Conservation (phyloP, 176 grass and related monocot species). For the Luzula sylvatica region DNA sequence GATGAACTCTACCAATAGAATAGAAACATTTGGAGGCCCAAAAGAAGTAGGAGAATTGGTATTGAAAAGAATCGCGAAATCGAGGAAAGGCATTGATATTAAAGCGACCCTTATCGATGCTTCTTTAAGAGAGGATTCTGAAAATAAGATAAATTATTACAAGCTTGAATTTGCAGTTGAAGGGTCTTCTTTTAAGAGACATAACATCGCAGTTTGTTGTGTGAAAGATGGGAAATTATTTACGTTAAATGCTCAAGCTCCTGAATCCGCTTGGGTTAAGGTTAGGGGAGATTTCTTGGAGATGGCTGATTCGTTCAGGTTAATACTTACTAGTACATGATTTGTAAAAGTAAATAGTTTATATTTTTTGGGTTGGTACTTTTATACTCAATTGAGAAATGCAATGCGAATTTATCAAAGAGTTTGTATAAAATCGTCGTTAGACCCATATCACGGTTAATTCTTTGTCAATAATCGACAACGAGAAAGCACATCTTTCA, state of each 20-base stretch:
- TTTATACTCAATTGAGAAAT: too few species aligned
- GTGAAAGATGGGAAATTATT: slow-evolving; percentile 56
- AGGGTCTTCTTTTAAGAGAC: slow-evolving; percentile 46
- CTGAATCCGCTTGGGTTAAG: slow-evolving; percentile 42
- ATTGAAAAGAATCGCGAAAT: slow-evolving; percentile 66
- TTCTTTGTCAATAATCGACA: too few species aligned
- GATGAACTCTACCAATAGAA: too few species aligned
- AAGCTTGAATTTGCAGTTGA: slow-evolving; percentile 80
- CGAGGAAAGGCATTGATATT: slow-evolving; percentile 42
- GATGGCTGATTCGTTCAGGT: slow-evolving; percentile 77
- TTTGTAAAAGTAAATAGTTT: slow-evolving; percentile 8
- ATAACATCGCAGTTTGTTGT: slow-evolving; percentile 76
- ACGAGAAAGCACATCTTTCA: too few species aligned
- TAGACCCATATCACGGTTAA: too few species aligned
- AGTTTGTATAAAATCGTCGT: too few species aligned
- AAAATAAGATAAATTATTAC: slow-evolving; percentile 62
- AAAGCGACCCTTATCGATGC: slow-evolving; percentile 62
- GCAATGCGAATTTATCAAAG: too few species aligned
- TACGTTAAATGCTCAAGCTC: slow-evolving; percentile 82
- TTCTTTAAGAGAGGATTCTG: slow-evolving; percentile 38
- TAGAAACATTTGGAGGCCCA: slow-evolving; percentile 61
- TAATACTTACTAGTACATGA: slow-evolving; percentile 27
- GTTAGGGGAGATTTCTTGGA: slow-evolving; percentile 47
- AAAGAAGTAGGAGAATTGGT: slow-evolving; percentile 79
- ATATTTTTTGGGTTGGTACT: too few species aligned